Evolutionary conservation across 2,329 filamentous ascomycete species (phyloP).

Genomic region (Penicillium sp.): DNA sequence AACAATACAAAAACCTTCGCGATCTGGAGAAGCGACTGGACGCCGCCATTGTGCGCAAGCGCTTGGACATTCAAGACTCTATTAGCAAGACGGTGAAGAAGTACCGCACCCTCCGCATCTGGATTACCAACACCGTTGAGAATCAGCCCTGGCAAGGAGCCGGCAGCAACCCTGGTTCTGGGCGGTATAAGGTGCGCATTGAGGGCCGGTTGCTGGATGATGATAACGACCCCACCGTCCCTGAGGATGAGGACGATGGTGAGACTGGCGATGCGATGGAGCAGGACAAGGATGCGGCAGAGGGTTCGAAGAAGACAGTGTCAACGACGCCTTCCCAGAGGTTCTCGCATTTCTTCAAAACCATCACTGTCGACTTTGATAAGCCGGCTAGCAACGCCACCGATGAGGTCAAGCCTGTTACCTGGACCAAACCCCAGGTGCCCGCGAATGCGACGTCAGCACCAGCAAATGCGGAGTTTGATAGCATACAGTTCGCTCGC

Average conservation of each 20-base stretch:
- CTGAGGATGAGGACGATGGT: slow-evolving; percentile 54
- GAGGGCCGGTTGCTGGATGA: slow-evolving; percentile 84
- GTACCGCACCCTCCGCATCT: slow-evolving; percentile 85
- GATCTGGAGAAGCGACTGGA: slow-evolving; percentile 89
- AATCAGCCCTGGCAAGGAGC: slow-evolving; percentile 85
- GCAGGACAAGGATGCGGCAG: slow-evolving; percentile 57
- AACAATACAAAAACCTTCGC: slow-evolving; percentile 81
- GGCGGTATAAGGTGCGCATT: slow-evolving; percentile 82
- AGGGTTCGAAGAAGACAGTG: slow-evolving; percentile 38
- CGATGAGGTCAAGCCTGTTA: slow-evolving; percentile 61
- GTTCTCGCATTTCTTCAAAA: slow-evolving; percentile 59
- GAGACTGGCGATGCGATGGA: slow-evolving; percentile 62
- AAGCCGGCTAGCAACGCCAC: slow-evolving; percentile 48
- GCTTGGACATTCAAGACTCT: slow-evolving; percentile 85
- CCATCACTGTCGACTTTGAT: slow-evolving; percentile 59
- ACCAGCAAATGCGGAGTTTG: slow-evolving; percentile 78
- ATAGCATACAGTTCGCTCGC: slow-evolving; percentile 88
- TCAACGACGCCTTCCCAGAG: slow-evolving; percentile 45
- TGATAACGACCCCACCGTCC: slow-evolving; percentile 60
- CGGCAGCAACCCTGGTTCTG: slow-evolving; percentile 44
- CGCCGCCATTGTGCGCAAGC: slow-evolving; percentile 91
- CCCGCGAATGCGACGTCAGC: slow-evolving; percentile 57
- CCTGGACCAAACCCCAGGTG: slow-evolving; percentile 82
- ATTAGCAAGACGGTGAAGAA: slow-evolving; percentile 77
- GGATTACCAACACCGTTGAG: slow-evolving; percentile 93